Evolutionary conservation across 805 yeast genomes (phyloP), one percentile per base, ranked within the genome.

Genomic region (Candida gorgasii): DNA sequence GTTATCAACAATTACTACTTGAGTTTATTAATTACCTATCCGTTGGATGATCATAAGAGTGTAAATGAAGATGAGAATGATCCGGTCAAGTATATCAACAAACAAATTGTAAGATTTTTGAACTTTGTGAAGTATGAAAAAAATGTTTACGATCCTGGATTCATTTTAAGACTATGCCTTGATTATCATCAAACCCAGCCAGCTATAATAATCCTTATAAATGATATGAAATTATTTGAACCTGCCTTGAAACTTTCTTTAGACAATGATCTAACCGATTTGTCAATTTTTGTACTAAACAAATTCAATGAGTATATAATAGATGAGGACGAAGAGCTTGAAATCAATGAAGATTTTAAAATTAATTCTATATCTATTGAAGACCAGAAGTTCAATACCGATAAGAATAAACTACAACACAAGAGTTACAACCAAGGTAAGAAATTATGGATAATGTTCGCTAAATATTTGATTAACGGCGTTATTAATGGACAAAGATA

Each of bases 241-340:
- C 89, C 86, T 41, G 97, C 98, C 0, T 79, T 90, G 26, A 72
- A 73, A 37, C 59, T 93, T 42, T 92, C 97, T 0, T 65, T 93
- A 35, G 73, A 77, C 3, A 64, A 79, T 46, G 77, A 78, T 24
- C 65, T 84, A 51, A 62, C 80, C 5, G 83, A 81, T 17, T 65
- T 79, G 33, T 90, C 65, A 0, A 69, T 65, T 32, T 59, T 55
- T 46, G 67, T 69, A 1, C 50, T 70, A 39, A 57, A 54, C 27
- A 59, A 57, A 20, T 67, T 58, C 44, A 71, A 63, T 35, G 60
- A 64, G 38, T 48, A 32, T 35, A 40, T 48, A 8, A 40, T 46
- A 2, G 47, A 46, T 32, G 43, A 39, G 28, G 51, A 38, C 3
- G 37, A 36, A 24, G 45, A 40, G 18, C 20, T 28, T 2, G 39